Evolutionary conservation across 1,139 yeast species (phyloP).

Genomic region (Eremothecium cymbalariae): DNA sequence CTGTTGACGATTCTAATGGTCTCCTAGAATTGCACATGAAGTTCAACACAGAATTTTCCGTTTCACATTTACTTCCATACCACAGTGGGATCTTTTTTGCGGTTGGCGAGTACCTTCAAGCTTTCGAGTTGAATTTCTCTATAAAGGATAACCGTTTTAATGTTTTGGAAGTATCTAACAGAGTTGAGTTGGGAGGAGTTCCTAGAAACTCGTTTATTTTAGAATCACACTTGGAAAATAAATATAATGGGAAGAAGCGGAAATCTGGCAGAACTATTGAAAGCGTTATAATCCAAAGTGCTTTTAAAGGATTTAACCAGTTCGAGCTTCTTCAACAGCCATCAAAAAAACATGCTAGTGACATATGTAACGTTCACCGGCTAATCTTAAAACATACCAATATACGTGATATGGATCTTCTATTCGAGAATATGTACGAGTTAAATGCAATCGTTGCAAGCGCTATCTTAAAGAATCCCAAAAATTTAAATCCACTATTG

Average conservation of each 20-base stretch:
- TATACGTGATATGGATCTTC: background rate
- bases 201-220: slow-evolving; percentile 9
- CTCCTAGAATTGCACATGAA: slow-evolving; percentile 17
- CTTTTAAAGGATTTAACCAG: slow-evolving; percentile 2
- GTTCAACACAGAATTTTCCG: slow-evolving; percentile 13
- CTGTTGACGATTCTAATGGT: slow-evolving; percentile 24
- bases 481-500: background rate
- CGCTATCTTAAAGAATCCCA: background rate
- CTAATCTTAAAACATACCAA: background rate
- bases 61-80: slow-evolving; percentile 19
- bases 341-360: background rate
- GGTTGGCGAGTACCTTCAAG: slow-evolving; percentile 20
- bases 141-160: slow-evolving; percentile 24
- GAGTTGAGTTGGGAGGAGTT: slow-evolving; percentile 12
- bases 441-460: background rate
- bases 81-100: slow-evolving; percentile 15
- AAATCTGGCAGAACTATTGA: background rate
- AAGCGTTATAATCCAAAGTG: background rate
- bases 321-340: background rate
- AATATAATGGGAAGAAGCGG: background rate
- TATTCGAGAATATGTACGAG: background rate
- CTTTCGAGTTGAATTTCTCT: slow-evolving; percentile 21
- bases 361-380: background rate
- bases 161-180: slow-evolving; percentile 15
- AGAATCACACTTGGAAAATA: background rate